A percentile compares a stretch with the other conserved stretches of the same genome.
Conservation (phyloP, 768 basidiomycete genomes). For the Mycena rebaudengoi region DNA sequence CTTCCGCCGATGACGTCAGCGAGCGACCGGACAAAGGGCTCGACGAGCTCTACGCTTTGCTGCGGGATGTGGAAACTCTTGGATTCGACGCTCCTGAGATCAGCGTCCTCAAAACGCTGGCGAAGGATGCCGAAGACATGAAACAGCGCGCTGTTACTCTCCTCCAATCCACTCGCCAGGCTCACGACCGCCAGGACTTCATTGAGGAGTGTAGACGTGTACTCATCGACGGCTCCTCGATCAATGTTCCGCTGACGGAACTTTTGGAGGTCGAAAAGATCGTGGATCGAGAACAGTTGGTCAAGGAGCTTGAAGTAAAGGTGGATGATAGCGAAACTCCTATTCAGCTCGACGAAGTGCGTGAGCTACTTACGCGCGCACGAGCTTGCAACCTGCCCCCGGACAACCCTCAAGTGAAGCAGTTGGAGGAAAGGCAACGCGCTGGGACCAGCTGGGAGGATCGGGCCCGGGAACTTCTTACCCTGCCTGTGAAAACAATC, state of each 20-base stretch:
- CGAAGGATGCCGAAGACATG: conserved; percentile 70
- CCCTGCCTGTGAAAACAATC: conserved; percentile 76
- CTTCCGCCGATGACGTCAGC: conserved; percentile 60
- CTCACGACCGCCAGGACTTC: conserved; percentile 60
- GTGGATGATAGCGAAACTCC: conserved; percentile 66
- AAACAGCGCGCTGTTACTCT: conserved; percentile 62
- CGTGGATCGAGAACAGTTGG: conserved; percentile 79
- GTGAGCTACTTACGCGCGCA: conserved; percentile 75
- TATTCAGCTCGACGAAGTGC: conserved; percentile 80
- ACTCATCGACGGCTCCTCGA: conserved; percentile 71
- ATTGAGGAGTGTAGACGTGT: conserved; percentile 77
- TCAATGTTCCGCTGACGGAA: conserved; percentile 89
- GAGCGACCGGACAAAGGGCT: conserved; percentile 78
- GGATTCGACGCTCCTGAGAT: conserved; percentile 91
- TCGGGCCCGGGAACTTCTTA: conserved; percentile 69
- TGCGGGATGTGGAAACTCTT: conserved; percentile 77
- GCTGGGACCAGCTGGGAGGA: conserved; percentile 84
- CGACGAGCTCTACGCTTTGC: conserved; percentile 72
- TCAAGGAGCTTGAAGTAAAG: conserved; percentile 78
- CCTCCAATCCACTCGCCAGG: conserved; percentile 51
- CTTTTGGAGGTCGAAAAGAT: conserved; percentile 81
- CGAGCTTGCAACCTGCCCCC: conserved; percentile 68
- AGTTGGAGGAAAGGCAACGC: conserved; percentile 68
- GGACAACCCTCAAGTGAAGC: conserved; percentile 71
- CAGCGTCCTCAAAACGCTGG: conserved; percentile 58